A percentile compares a stretch with the other conserved stretches of the same genome.
These are phyloP conservation scores for Coprinopsis cinerea DNA, from an alignment of 768 basidiomycete genomes.

Conservation along the genomic window DNA sequence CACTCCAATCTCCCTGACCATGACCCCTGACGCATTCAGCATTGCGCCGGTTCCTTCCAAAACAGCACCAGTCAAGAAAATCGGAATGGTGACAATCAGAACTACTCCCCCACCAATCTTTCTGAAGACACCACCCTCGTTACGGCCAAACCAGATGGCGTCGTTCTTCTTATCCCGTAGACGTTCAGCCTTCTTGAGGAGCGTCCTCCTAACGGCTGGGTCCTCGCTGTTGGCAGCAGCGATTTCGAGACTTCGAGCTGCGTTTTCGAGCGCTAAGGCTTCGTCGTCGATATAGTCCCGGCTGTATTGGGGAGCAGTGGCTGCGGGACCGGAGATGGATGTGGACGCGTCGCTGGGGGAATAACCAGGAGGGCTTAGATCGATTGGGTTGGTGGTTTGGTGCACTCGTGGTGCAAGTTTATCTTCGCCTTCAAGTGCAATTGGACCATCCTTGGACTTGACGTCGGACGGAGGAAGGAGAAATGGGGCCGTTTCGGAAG, in stretches of 20 bases:
- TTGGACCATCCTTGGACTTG: no score
- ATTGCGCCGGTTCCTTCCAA: slow-evolving; percentile 6
- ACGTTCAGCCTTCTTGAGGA: not conserved
- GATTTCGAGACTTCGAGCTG: slow-evolving; percentile 3
- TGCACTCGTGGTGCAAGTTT: no score
- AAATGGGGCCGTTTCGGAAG: no score
- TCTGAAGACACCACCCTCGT: not conserved
- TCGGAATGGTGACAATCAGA: slow-evolving; percentile 4
- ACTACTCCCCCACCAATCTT: slow-evolving; percentile 2
- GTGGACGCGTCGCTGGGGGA: no score
- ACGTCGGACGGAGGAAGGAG: no score
- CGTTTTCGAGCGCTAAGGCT: slow-evolving; percentile 1
- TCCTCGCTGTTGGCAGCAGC: not conserved
- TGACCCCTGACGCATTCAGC: slow-evolving; percentile 5
- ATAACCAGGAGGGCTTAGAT: no score
- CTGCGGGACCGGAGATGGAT: not conserved
- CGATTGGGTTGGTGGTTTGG: no score
- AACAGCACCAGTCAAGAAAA: slow-evolving; percentile 1
- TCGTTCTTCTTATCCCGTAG: not conserved
- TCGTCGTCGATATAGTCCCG: not conserved
- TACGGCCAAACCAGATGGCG: not conserved
- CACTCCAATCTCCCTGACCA: not conserved
- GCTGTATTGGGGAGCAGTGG: not conserved
- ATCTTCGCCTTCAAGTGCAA: no score
- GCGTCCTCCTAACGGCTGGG: not conserved